phyloP scores from a whole-genome alignment of 2,329 filamentous ascomycete genomes.

The Fusarium subglutinans region DNA sequence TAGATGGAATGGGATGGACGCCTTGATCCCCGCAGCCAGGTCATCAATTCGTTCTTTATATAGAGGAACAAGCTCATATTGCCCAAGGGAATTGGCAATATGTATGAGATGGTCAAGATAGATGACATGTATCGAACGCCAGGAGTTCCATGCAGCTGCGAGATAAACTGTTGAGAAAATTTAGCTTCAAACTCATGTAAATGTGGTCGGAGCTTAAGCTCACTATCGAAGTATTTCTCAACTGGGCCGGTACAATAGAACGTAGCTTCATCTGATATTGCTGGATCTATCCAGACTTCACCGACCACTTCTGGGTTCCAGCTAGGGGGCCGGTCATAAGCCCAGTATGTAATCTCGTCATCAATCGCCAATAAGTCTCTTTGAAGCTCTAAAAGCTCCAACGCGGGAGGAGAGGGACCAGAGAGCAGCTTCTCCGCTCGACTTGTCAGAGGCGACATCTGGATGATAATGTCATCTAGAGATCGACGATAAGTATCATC shows the following conservation, averaged over 20 bases:
- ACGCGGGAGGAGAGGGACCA: neutral
- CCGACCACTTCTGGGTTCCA: slow-evolving; percentile 1
- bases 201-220: fast-evolving
- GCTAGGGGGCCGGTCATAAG: neutral
- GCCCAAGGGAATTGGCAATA: neutral
- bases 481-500: neutral
- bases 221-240: slow-evolving; percentile 10
- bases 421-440: neutral
- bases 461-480: slow-evolving; percentile 8
- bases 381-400: neutral
- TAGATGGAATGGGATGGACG: slow-evolving; percentile 8
- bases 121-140: slow-evolving; percentile 3
- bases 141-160: slow-evolving; percentile 11
- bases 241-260: neutral
- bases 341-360: neutral
- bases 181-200: neutral
- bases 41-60: neutral
- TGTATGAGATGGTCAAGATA: slow-evolving; percentile 11
- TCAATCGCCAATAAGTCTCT: neutral
- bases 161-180: neutral
- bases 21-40: neutral
- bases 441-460: neutral
- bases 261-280: neutral
- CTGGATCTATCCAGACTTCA: neutral
- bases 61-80: neutral